A percentile compares a stretch with the other conserved stretches of the same genome.
These are phyloP conservation scores for Ligustrum vulgare DNA, from an alignment of 257 asterid genomes.

Conservation along the genomic window DNA sequence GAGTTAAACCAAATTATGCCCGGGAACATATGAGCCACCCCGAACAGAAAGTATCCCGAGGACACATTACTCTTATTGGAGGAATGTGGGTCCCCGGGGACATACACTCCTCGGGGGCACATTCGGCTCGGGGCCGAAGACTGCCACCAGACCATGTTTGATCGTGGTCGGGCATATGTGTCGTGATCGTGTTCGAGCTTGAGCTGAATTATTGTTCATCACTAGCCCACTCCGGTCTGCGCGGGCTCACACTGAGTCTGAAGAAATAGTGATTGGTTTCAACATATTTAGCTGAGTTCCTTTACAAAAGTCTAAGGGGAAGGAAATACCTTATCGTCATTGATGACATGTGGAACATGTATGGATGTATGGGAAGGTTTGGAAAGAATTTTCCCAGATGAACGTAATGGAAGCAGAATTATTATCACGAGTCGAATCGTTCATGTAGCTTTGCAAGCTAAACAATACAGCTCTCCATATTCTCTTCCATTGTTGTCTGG, in stretches of 20 bases:
- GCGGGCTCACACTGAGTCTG: neutral
- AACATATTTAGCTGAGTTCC: slow-evolving; percentile 13
- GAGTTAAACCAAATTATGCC: too few relatives aligned
- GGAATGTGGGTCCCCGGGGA: too few relatives aligned
- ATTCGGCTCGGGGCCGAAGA: too few relatives aligned
- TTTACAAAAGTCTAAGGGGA: slow-evolving; percentile 9
- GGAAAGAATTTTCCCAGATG: slow-evolving; percentile 4
- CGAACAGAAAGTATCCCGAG: too few relatives aligned
- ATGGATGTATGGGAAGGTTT: slow-evolving; percentile 1
- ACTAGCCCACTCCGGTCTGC: neutral
- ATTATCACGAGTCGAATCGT: slow-evolving; percentile 5
- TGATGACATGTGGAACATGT: slow-evolving; percentile 18
- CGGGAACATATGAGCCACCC: too few relatives aligned
- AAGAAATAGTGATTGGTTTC: slow-evolving; percentile 28
- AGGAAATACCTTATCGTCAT: slow-evolving; percentile 15
- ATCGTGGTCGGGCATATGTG: too few relatives aligned
- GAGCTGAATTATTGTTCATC: too few relatives aligned
- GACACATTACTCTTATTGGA: too few relatives aligned
- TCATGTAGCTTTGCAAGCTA: neutral
- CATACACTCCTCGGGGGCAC: too few relatives aligned
- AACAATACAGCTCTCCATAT: neutral
- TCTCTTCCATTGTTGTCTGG: neutral
- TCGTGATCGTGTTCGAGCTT: too few relatives aligned
- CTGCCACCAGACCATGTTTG: too few relatives aligned
- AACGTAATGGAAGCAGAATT: slow-evolving; percentile 3